These are phyloP conservation scores for Knoxdaviesia capensis DNA, from an alignment of 2,329 filamentous ascomycete species.

Conservation along the genomic window DNA sequence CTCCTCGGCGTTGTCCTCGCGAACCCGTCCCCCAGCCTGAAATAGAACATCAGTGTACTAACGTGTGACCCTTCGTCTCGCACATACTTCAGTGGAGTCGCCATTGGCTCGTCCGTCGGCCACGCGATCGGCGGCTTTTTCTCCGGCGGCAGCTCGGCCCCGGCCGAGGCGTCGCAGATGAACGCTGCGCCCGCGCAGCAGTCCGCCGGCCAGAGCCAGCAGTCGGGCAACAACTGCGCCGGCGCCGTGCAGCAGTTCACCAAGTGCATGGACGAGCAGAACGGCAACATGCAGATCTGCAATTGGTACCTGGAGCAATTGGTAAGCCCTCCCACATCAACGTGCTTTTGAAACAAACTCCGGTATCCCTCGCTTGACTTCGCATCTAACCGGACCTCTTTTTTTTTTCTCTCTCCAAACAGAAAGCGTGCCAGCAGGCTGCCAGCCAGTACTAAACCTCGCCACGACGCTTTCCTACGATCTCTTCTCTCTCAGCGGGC, in stretches of 20 bases:
- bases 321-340: slow-evolving; percentile 9
- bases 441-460: slow-evolving; percentile 44
- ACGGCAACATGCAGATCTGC: slow-evolving; percentile 87
- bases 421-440: slow-evolving; percentile 69
- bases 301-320: slow-evolving; percentile 97
- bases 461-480: no score
- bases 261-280: slow-evolving; percentile 89
- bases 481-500: no score
- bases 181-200: slow-evolving; percentile 24
- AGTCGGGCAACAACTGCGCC: slow-evolving; percentile 46
- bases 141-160: slow-evolving; percentile 43
- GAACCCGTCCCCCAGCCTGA: no score
- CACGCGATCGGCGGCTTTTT: slow-evolving; percentile 87
- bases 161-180: slow-evolving; percentile 26
- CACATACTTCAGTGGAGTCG: slow-evolving; percentile 54
- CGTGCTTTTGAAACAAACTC: not conserved
- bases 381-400: not conserved
- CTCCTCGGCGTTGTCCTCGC: not conserved
- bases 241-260: slow-evolving; percentile 71
- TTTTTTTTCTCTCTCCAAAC: slow-evolving; percentile 5
- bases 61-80: slow-evolving; percentile 4
- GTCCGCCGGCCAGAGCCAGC: slow-evolving; percentile 24
- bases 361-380: slow-evolving; percentile 4
- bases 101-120: slow-evolving; percentile 85
- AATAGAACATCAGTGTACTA: slow-evolving; percentile 1